Evolutionary conservation across 352 stramenopile species (phyloP).

Genomic region (Globisporangium nunn): DNA sequence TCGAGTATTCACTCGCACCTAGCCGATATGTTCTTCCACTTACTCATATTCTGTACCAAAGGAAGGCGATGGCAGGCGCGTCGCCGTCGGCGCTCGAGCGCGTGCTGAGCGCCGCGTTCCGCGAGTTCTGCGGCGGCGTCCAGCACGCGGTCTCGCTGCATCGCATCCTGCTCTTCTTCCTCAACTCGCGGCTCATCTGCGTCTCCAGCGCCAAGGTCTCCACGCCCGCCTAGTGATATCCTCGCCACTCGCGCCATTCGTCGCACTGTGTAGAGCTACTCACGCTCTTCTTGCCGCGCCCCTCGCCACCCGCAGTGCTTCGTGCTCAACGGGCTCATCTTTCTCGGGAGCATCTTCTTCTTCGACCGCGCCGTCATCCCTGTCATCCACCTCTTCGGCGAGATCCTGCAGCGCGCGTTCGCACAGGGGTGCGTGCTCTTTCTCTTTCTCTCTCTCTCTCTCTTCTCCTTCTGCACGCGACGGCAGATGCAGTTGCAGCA

Average conservation of each 20-base stretch:
- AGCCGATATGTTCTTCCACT: not conserved
- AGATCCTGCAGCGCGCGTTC: slow-evolving; percentile 69
- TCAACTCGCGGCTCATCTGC: slow-evolving; percentile 80
- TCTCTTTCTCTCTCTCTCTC: not conserved
- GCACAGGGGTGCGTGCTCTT: slow-evolving; percentile 37
- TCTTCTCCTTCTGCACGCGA: too few relatives aligned
- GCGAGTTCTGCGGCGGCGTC: slow-evolving; percentile 80
- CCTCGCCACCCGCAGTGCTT: slow-evolving; percentile 32
- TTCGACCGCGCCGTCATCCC: slow-evolving; percentile 80
- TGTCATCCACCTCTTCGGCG: slow-evolving; percentile 83
- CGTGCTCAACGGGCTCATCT: slow-evolving; percentile 86
- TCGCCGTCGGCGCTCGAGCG: slow-evolving; percentile 24
- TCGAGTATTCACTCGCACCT: not conserved
- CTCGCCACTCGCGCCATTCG: too few relatives aligned
- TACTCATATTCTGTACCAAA: not conserved
- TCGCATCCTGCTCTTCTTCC: slow-evolving; percentile 81
- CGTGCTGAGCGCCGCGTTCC: slow-evolving; percentile 56
- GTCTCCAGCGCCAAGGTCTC: slow-evolving; percentile 75
- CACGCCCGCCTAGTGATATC: too few relatives aligned
- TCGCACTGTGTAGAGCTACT: not conserved
- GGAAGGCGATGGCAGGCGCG: not conserved
- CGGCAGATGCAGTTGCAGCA: too few relatives aligned
- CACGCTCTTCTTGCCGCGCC: too few relatives aligned
- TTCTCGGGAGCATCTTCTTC: slow-evolving; percentile 87
- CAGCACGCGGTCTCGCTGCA: slow-evolving; percentile 83